Percentiles rank a stretch among this genome's conserved stretches.
Evolutionary conservation across 768 basidiomycete species (phyloP).

Genomic region (Lentinula lateritia): DNA sequence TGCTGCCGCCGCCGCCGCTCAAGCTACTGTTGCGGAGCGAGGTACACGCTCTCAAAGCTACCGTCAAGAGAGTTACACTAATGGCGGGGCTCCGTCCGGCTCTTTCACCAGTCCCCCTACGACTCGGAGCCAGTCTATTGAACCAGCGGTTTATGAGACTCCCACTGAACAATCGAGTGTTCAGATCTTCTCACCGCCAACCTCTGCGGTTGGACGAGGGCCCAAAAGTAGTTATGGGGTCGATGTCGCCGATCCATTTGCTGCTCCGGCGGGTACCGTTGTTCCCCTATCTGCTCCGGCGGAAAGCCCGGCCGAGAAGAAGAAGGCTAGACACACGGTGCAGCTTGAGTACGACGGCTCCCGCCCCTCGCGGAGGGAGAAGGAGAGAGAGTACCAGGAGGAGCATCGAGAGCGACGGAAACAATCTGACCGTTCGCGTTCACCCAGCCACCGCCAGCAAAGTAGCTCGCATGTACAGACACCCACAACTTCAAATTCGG

Average conservation of each 20-base stretch:
- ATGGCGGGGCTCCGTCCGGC: conserved; percentile 22
- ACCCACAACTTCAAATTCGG: conserved; percentile 6
- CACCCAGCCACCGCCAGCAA: conserved; percentile 6
- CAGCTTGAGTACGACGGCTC: conserved; percentile 84
- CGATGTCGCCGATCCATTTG: conserved; percentile 74
- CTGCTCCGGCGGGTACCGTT: conserved; percentile 29
- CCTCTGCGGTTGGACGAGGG: conserved; percentile 18
- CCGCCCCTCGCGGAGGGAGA: conserved; percentile 28
- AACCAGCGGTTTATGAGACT: conserved; percentile 37
- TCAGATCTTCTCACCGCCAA: conserved; percentile 21
- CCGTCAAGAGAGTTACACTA: conserved; percentile 40
- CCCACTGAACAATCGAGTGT: conserved; percentile 20
- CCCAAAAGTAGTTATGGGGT: conserved; percentile 29
- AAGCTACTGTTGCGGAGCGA: conserved; percentile 18
- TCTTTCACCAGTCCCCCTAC: conserved; percentile 36
- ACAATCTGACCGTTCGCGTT: conserved; percentile 8
- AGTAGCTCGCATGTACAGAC: conserved; percentile 1
- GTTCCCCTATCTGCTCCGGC: conserved; percentile 16
- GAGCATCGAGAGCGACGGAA: conserved; percentile 24
- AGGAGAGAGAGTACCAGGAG: conserved; percentile 11
- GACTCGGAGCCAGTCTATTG: conserved; percentile 56
- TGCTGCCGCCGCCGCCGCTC: conserved; percentile 23
- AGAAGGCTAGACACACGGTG: conserved; percentile 71
- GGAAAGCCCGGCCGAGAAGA: conserved; percentile 39
- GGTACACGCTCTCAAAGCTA: conserved; percentile 50